A percentile compares a stretch with the other conserved stretches of the same genome.
Evolutionary conservation across 805 yeast genomes (phyloP).

Genomic region (Starmerella davenportii): DNA sequence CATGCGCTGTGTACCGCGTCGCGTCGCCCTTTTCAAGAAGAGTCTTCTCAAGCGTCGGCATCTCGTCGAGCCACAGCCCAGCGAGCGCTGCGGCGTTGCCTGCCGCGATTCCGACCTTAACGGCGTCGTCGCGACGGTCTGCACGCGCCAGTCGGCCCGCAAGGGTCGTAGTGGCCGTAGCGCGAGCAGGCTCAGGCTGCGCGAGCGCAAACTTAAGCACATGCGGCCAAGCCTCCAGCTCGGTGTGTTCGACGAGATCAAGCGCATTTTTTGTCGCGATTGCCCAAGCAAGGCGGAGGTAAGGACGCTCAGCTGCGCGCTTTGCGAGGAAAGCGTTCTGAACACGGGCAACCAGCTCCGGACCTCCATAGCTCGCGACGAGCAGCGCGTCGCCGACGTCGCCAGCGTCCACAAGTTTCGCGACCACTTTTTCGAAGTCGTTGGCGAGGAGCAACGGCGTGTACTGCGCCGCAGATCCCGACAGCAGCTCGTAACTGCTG

Average conservation of each 20-base stretch:
- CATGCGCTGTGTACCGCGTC: conserved; percentile 68
- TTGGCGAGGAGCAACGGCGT: conserved; percentile 40
- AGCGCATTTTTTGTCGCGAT: conserved; percentile 34
- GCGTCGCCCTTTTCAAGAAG: conserved; percentile 23
- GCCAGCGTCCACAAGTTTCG: conserved; percentile 42
- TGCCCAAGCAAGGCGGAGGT: conserved; percentile 59
- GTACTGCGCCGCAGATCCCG: conserved; percentile 21
- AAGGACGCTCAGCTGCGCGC: conserved; percentile 32
- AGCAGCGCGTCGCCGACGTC: conserved; percentile 63
- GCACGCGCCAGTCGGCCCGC: conserved; percentile 55
- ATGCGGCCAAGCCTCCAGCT: conserved; percentile 66
- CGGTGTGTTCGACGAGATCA: conserved; percentile 64
- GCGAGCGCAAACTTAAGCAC: conserved; percentile 40
- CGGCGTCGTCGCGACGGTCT: conserved; percentile 51
- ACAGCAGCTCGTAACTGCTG: conserved; percentile 21
- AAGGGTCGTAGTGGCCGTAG: conserved; percentile 21
- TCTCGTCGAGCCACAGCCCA: conserved; percentile 67
- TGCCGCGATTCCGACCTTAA: conserved; percentile 64
- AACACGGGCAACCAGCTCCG: conserved; percentile 43
- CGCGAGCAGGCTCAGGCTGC: background rate
- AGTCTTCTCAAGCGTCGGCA: conserved; percentile 31
- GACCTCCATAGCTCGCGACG: conserved; percentile 43
- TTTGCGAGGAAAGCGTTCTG: conserved; percentile 52
- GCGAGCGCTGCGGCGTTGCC: conserved; percentile 64
- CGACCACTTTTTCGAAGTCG: conserved; percentile 48